phyloP scores from a whole-genome alignment of 2,329 filamentous ascomycete species.

The Rutstroemia sp. region DNA sequence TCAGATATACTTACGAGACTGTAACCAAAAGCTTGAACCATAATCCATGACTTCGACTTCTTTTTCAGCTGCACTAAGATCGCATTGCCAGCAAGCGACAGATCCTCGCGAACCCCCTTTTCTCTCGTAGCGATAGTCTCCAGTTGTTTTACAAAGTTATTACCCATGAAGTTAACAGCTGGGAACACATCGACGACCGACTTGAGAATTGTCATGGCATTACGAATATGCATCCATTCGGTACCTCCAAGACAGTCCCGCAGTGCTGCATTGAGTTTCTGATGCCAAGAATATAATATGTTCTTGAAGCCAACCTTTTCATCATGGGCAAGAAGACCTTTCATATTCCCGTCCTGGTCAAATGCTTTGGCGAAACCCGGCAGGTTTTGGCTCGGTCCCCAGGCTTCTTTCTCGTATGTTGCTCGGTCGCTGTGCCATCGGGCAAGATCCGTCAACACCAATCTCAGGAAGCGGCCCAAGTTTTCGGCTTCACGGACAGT shows the following conservation, averaged over 20 bases:
- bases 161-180: slow-evolving; percentile 80
- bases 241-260: slow-evolving; percentile 73
- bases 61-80: slow-evolving; percentile 63
- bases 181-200: slow-evolving; percentile 77
- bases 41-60: slow-evolving; percentile 60
- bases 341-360: slow-evolving; percentile 62
- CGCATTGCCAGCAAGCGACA: slow-evolving; percentile 66
- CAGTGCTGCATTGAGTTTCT: slow-evolving; percentile 69
- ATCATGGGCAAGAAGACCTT: slow-evolving; percentile 70
- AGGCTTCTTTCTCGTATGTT: slow-evolving; percentile 76
- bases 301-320: slow-evolving; percentile 79
- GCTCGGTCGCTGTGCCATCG: slow-evolving; percentile 75
- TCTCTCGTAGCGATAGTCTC: slow-evolving; percentile 60
- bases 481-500: slow-evolving; percentile 89
- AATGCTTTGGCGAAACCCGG: slow-evolving; percentile 74
- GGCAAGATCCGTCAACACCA: slow-evolving; percentile 71
- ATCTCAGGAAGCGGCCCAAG: slow-evolving; percentile 82
- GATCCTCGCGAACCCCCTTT: slow-evolving; percentile 58
- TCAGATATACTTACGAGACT: slow-evolving; percentile 46
- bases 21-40: slow-evolving; percentile 65
- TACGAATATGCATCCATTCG: slow-evolving; percentile 97
- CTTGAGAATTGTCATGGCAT: slow-evolving; percentile 86
- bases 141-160: slow-evolving; percentile 54
- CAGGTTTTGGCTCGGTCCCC: slow-evolving; percentile 56
- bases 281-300: slow-evolving; percentile 85